Conservation (phyloP, 2,329 filamentous ascomycete species). For the Zymoseptoria ardabiliae region DNA sequence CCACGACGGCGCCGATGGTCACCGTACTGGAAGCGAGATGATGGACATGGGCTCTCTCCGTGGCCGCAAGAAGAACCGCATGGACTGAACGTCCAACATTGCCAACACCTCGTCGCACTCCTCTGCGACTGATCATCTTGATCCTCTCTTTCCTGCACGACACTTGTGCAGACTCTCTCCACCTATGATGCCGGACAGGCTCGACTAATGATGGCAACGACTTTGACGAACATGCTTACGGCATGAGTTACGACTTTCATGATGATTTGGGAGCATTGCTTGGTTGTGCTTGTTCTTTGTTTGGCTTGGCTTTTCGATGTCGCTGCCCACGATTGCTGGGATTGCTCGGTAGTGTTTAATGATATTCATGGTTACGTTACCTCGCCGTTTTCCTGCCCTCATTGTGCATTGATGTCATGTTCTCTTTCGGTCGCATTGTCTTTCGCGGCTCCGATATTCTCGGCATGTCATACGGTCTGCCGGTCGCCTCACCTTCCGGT, state of each 20-base stretch:
- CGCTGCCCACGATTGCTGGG: background rate
- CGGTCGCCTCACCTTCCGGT: too few relatives aligned
- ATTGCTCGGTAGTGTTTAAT: background rate
- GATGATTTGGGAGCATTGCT: background rate
- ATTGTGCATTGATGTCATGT: too few relatives aligned
- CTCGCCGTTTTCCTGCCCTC: background rate
- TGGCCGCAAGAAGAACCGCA: slow-evolving; percentile 8
- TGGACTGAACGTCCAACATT: background rate
- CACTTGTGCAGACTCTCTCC: background rate
- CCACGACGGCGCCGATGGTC: slow-evolving; percentile 14
- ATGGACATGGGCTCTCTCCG: slow-evolving; percentile 17
- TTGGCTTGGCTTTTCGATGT: background rate
- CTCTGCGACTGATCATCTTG: background rate
- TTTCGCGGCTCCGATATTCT: too few relatives aligned
- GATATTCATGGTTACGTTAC: background rate
- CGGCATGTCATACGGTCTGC: too few relatives aligned
- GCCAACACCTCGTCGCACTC: background rate
- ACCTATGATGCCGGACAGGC: background rate
- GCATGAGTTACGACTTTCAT: background rate
- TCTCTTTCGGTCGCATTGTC: too few relatives aligned
- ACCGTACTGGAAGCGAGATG: slow-evolving; percentile 12
- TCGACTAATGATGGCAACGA: background rate
- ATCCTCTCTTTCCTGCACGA: background rate
- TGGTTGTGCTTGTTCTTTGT: background rate
- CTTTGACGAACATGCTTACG: background rate